A percentile compares a stretch with the other conserved stretches of the same genome.
Evolutionary conservation across 768 basidiomycete species (phyloP).

Genomic region (Asterophora parasitica): DNA sequence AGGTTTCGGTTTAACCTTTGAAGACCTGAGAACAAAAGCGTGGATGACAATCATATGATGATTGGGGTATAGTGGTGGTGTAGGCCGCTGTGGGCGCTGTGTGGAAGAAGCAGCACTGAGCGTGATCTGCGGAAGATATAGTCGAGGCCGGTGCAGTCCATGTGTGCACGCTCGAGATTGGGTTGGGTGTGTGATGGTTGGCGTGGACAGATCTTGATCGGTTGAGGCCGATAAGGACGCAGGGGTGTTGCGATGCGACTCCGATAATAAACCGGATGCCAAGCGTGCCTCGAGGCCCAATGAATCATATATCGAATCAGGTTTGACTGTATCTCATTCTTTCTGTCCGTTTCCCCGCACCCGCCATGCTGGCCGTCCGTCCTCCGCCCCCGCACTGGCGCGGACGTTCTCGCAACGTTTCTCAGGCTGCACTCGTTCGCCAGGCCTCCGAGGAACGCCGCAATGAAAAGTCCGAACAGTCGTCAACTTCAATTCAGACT

Average conservation of each 20-base stretch:
- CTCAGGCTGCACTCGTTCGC: slow-evolving; percentile 38
- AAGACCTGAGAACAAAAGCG: too few species aligned
- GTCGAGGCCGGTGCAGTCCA: too few species aligned
- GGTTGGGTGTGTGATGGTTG: neutral
- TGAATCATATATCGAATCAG: too few species aligned
- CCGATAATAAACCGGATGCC: slow-evolving; percentile 1
- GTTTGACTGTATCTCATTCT: slow-evolving; percentile 13
- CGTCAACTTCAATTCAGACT: too few species aligned
- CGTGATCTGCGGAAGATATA: too few species aligned
- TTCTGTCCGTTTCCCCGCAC: slow-evolving; percentile 7
- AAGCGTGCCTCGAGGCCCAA: slow-evolving; percentile 17
- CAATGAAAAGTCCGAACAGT: neutral
- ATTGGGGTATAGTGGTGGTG: too few species aligned
- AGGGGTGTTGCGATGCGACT: neutral
- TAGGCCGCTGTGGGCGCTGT: too few species aligned
- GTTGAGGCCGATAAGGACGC: slow-evolving; percentile 5
- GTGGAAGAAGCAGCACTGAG: too few species aligned
- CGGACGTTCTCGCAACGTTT: slow-evolving; percentile 31
- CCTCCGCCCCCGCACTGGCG: slow-evolving; percentile 10
- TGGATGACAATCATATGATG: too few species aligned
- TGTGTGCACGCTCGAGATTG: neutral
- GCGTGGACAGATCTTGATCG: too few species aligned
- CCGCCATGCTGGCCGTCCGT: slow-evolving; percentile 15
- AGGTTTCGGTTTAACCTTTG: too few species aligned
- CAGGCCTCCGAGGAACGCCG: slow-evolving; percentile 39